Conservation (phyloP, 768 basidiomycete species). For the Leucogyrophana mollusca region DNA sequence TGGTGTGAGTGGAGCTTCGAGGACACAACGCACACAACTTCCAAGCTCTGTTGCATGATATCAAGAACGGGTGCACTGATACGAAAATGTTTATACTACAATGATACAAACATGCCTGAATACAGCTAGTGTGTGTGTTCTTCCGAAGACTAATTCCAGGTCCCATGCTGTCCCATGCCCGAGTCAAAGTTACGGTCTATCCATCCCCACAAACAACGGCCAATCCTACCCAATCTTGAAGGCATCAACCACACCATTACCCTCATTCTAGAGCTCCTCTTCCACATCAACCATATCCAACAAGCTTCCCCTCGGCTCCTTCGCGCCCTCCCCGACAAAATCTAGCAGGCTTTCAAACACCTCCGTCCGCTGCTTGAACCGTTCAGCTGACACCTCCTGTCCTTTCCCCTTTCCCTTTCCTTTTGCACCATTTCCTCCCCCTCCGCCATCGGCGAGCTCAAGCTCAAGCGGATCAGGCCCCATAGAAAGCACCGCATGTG, state of each 20-base stretch:
- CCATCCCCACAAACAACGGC: neutral
- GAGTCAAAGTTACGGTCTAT: neutral
- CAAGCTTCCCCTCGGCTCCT: conserved; percentile 64
- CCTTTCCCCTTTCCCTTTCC: conserved; percentile 15
- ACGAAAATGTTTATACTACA: too few relatives aligned
- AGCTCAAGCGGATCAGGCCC: conserved; percentile 29
- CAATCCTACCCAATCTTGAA: too few relatives aligned
- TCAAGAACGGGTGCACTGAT: too few relatives aligned
- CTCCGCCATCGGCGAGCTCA: conserved; percentile 20
- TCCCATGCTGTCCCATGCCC: too few relatives aligned
- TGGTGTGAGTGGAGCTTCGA: too few relatives aligned
- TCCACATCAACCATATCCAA: conserved; percentile 56
- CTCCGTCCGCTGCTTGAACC: conserved; percentile 64
- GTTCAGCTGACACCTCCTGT: conserved; percentile 37
- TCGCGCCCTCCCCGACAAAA: conserved; percentile 61
- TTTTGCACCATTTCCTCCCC: conserved; percentile 20
- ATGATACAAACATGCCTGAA: too few relatives aligned
- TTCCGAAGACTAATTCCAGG: too few relatives aligned
- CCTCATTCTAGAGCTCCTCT: conserved; percentile 20
- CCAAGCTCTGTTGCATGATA: too few relatives aligned
- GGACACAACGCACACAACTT: too few relatives aligned
- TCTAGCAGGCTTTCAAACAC: conserved; percentile 67
- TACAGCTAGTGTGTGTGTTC: too few relatives aligned
- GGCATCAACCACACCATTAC: too few relatives aligned
- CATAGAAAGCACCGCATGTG: conserved; percentile 19